These are phyloP conservation scores for Cucurbitaria berberidis DNA, from an alignment of 2,329 filamentous ascomycete species.

Conservation along the genomic window DNA sequence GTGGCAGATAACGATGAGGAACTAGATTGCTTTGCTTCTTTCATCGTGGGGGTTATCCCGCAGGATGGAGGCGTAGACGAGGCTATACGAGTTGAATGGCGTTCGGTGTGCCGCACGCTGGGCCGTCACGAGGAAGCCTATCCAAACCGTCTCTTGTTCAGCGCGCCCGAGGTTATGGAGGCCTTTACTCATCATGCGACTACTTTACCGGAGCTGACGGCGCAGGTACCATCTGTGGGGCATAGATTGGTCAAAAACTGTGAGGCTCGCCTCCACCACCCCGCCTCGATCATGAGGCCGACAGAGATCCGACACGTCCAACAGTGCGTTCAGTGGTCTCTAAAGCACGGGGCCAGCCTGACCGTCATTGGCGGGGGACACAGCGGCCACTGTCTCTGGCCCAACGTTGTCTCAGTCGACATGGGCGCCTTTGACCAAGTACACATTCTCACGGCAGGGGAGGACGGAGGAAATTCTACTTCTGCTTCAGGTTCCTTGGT, in stretches of 20 bases:
- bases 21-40: slow-evolving; percentile 60
- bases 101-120: slow-evolving; percentile 58
- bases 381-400: slow-evolving; percentile 63
- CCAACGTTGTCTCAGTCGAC: slow-evolving; percentile 62
- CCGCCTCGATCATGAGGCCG: slow-evolving; percentile 57
- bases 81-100: slow-evolving; percentile 53
- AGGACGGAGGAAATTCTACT: slow-evolving; percentile 23
- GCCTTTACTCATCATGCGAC: slow-evolving; percentile 58
- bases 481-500: slow-evolving; percentile 48
- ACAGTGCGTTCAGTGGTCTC: slow-evolving; percentile 63
- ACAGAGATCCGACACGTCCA: slow-evolving; percentile 58
- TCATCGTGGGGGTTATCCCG: slow-evolving; percentile 57
- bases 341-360: slow-evolving; percentile 53
- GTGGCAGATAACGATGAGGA: slow-evolving; percentile 55
- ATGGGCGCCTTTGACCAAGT: slow-evolving; percentile 64
- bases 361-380: slow-evolving; percentile 65
- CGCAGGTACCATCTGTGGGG: slow-evolving; percentile 49
- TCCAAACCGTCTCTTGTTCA: slow-evolving; percentile 55
- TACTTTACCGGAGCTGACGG: slow-evolving; percentile 52
- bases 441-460: slow-evolving; percentile 47
- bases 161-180: slow-evolving; percentile 57
- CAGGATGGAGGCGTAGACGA: slow-evolving; percentile 41
- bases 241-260: slow-evolving; percentile 56
- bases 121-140: slow-evolving; percentile 49
- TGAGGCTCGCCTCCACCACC: slow-evolving; percentile 55